phyloP scores from a whole-genome alignment of 805 yeast species.

The Metschnikowia kunwiensis region DNA sequence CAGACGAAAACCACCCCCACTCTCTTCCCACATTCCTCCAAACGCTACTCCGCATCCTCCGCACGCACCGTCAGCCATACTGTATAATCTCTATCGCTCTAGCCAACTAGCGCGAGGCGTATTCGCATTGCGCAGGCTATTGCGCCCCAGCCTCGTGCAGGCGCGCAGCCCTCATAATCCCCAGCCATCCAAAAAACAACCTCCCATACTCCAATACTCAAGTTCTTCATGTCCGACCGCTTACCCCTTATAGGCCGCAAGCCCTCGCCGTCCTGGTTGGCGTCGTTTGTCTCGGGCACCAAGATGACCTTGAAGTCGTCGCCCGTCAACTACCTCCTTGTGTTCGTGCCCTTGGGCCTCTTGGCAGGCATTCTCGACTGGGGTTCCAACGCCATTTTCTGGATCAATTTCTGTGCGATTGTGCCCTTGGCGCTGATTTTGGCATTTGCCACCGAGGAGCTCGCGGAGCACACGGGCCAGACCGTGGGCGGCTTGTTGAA shows the following conservation, averaged over 20 bases:
- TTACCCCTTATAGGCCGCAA: conserved; percentile 17
- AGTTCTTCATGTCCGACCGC: conserved; percentile 14
- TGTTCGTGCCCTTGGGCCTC: conserved; percentile 89
- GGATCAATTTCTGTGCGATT: conserved; percentile 82
- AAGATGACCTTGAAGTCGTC: conserved; percentile 47
- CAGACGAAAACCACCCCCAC: no score
- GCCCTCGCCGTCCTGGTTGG: conserved; percentile 3
- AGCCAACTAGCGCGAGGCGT: no score
- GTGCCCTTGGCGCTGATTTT: conserved; percentile 88
- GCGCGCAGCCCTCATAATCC: neutral
- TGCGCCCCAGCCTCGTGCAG: neutral
- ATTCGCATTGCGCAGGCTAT: neutral
- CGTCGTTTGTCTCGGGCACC: conserved; percentile 9
- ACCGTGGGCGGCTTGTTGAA: conserved; percentile 91
- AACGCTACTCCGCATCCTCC: no score
- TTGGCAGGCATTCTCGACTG: conserved; percentile 61
- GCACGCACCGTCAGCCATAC: no score
- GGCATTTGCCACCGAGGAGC: conserved; percentile 91
- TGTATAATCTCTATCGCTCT: no score
- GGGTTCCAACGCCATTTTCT: conserved; percentile 55
- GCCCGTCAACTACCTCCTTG: conserved; percentile 69
- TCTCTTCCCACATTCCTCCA: no score
- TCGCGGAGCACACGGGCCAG: conserved; percentile 83
- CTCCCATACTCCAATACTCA: no score
- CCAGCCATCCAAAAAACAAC: neutral